A percentile compares a stretch with the other conserved stretches of the same genome.
Conservation (phyloP, 169 alveolate species). For the Hepatocystis sp. region DNA sequence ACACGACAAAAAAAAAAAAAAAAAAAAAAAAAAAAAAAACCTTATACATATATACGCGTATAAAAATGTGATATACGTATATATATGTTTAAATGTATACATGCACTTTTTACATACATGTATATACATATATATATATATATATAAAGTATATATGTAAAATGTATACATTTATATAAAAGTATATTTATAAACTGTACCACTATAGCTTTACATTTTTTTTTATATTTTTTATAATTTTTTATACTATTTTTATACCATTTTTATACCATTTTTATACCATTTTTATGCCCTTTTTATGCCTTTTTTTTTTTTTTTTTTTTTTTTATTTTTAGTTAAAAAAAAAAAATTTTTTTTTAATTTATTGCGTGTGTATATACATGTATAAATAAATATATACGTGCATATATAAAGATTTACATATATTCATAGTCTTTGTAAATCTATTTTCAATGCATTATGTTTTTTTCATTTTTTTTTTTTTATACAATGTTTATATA, state of each 20-base stretch:
- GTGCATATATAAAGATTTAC: neutral
- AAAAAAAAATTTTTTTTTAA: too few relatives aligned
- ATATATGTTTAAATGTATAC: neutral
- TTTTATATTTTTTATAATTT: conserved; percentile 6
- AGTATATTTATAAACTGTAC: neutral
- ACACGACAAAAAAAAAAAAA: conserved; percentile 7
- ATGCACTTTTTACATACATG: neutral
- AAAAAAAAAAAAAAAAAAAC: conserved; percentile 15
- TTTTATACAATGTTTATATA: too few relatives aligned
- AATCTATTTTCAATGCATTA: too few relatives aligned
- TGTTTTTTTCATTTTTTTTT: too few relatives aligned
- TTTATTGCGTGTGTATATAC: neutral
- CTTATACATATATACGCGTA: neutral
- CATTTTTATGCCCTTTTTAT: neutral
- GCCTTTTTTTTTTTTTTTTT: neutral
- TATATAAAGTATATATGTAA: neutral
- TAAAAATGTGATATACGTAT: neutral
- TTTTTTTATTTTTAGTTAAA: neutral
- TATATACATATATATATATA: conserved; percentile 1
- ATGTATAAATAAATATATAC: neutral
- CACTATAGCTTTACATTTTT: conserved; percentile 15
- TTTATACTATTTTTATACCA: neutral
- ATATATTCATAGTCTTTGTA: neutral
- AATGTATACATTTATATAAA: neutral
- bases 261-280: neutral